These are phyloP conservation scores for Phytophthora crassamura DNA, from an alignment of 352 stramenopile genomes.

Conservation along the genomic window DNA sequence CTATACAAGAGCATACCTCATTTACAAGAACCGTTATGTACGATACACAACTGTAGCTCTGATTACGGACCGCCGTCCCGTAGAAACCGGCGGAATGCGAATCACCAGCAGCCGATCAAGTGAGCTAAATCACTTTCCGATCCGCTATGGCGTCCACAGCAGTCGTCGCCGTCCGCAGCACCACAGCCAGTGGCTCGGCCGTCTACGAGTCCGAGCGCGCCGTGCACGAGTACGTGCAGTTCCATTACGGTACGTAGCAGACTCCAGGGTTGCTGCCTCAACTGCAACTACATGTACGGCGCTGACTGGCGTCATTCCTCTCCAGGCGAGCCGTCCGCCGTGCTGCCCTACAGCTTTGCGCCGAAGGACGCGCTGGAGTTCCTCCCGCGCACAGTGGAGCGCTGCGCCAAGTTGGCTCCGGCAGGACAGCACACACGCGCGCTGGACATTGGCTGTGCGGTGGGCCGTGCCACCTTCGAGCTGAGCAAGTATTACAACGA, in stretches of 20 bases:
- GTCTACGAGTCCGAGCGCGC: conserved; percentile 90
- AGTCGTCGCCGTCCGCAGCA: conserved; percentile 63
- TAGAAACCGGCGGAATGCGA: conserved; percentile 10
- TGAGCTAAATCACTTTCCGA: conserved; percentile 5
- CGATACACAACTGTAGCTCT: not conserved
- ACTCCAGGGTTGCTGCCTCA: not conserved
- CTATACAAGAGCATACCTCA: conserved; percentile 10
- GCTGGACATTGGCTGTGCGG: conserved; percentile 95
- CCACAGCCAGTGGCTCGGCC: conserved; percentile 84
- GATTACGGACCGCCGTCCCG: conserved; percentile 5
- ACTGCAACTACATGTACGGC: too few relatives aligned
- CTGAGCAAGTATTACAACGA: conserved; percentile 93
- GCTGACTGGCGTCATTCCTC: not conserved
- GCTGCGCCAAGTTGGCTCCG: conserved; percentile 66
- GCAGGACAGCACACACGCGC: conserved; percentile 70
- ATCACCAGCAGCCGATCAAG: not conserved
- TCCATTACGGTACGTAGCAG: conserved; percentile 82
- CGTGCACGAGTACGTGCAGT: conserved; percentile 92
- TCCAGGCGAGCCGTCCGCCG: conserved; percentile 63
- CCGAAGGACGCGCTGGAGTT: conserved; percentile 88
- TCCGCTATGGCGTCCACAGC: conserved; percentile 19
- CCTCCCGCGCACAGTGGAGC: conserved; percentile 83
- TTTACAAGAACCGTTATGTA: conserved; percentile 6
- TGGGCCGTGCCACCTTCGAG: conserved; percentile 94
- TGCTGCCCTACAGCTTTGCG: conserved; percentile 76